These are phyloP conservation scores for Salvia miltiorrhiza DNA, from an alignment of 257 asterid genomes.

Conservation along the genomic window DNA sequence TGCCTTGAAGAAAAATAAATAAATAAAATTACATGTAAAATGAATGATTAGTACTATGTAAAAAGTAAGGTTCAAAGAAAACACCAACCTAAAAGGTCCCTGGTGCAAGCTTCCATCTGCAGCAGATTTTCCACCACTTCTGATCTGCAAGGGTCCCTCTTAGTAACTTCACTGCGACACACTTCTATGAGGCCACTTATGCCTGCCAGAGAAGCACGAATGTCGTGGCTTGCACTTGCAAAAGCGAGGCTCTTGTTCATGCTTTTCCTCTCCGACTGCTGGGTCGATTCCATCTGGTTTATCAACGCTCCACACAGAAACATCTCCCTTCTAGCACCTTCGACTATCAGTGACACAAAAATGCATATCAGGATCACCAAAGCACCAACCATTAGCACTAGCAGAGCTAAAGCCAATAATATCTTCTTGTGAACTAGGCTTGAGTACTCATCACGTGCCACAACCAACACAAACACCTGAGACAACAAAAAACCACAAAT, in stretches of 20 bases:
- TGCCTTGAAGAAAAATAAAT: conserved; percentile 24
- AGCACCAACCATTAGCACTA: conserved; percentile 26
- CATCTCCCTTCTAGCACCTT: conserved; percentile 54
- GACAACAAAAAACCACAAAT: background rate
- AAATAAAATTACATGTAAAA: no score
- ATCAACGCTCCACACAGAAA: conserved; percentile 41
- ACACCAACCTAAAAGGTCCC: conserved; percentile 53
- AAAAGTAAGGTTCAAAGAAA: background rate
- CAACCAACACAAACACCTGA: conserved; percentile 43
- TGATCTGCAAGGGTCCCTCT: conserved; percentile 22
- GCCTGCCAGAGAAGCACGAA: conserved; percentile 66
- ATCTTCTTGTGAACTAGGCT: conserved; percentile 25
- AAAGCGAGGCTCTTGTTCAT: conserved; percentile 65
- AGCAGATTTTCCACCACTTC: conserved; percentile 37
- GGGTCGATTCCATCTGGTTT: conserved; percentile 78
- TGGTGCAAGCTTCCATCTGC: conserved; percentile 43
- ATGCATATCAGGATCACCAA: conserved; percentile 20
- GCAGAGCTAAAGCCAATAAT: conserved; percentile 24
- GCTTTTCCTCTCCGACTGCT: conserved; percentile 64
- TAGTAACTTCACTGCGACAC: conserved; percentile 27
- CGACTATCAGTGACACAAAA: conserved; percentile 22
- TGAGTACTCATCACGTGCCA: conserved; percentile 23
- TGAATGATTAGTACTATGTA: no score
- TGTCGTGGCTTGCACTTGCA: conserved; percentile 75
- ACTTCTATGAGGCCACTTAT: conserved; percentile 49